Evolutionary conservation across 2,329 filamentous ascomycete genomes (phyloP), one percentile per base, ranked within the genome.

Genomic region (Arthrobotrys pseudoclavata): DNA sequence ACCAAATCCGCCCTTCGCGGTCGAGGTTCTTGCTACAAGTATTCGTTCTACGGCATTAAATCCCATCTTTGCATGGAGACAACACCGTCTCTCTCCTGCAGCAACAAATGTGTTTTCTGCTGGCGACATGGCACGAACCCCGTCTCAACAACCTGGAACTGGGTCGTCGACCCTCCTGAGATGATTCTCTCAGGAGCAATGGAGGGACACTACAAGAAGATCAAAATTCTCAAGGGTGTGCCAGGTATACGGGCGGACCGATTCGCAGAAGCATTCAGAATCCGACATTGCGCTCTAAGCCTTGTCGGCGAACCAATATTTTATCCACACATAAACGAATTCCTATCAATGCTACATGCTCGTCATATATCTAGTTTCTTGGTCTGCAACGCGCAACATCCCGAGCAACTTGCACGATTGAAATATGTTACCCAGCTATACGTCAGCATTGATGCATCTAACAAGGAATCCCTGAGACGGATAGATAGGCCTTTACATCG

Each of bases 21-120:
- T 12, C 91, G 95, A 47, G 96, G 95, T 3, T 97, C 93, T 24
- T 99, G 95, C 86, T 99, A 99, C 87, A 98, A 99, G 83, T 97
- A 90, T 84, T 97, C 93, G 0, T 97, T 99, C 84, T 99, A 99
- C 84, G 95, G 95, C 60, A 99, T 99, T 84, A 89, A 92, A 80
- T 97, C 94, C 0, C 96, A 99, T 83, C 91, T 97, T 79, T 99
- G 95, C 84, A 99, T 99, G 96, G 95, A 99, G 85, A 95, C 95
- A 1, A 98, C 95, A 0, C 95, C 95, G 0, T 97, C 94, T 0
- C 88, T 99, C 3, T 97, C 93, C 9, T 99, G 95, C 87, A 96
- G 92, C 79, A 98, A 98, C 86, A 98, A 99, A 84, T 98, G 96
- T 84, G 93, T 99, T 80, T 99, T 98, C 84, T 99, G 95, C 87